Evolutionary conservation across 2,329 filamentous ascomycete species (phyloP).

Genomic region (Trichoderma atrobrunneum): DNA sequence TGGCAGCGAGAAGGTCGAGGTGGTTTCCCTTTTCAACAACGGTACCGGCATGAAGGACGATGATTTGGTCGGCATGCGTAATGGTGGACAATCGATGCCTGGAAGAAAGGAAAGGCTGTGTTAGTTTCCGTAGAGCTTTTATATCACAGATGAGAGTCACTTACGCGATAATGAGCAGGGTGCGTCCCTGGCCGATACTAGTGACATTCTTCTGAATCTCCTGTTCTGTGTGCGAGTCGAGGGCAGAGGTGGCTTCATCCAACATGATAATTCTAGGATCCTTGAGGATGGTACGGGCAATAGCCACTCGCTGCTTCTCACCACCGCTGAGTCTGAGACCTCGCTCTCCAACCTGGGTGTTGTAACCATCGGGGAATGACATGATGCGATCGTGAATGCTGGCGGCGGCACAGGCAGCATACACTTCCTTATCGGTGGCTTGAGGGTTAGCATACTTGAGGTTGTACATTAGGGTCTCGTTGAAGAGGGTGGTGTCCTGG

Average conservation of each 20-base stretch:
- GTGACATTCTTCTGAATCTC: slow-evolving; percentile 86
- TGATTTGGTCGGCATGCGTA: slow-evolving; percentile 79
- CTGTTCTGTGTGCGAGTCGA: slow-evolving; percentile 90
- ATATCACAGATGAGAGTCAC: slow-evolving; percentile 25
- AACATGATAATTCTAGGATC: slow-evolving; percentile 88
- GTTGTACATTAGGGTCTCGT: slow-evolving; percentile 94
- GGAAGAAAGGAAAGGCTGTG: slow-evolving; percentile 22
- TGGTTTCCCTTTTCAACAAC: slow-evolving; percentile 79
- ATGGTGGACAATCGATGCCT: slow-evolving; percentile 81
- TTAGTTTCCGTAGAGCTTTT: slow-evolving; percentile 10
- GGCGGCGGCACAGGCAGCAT: slow-evolving; percentile 76
- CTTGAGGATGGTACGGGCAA: slow-evolving; percentile 89
- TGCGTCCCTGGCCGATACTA: slow-evolving; percentile 78
- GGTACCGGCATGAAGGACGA: slow-evolving; percentile 73
- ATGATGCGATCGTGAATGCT: slow-evolving; percentile 93
- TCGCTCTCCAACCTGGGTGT: slow-evolving; percentile 87
- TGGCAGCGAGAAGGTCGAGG: slow-evolving; percentile 65
- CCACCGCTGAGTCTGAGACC: slow-evolving; percentile 84
- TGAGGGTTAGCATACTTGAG: slow-evolving; percentile 81
- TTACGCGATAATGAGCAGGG: slow-evolving; percentile 91
- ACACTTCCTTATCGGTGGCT: slow-evolving; percentile 78
- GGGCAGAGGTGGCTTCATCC: slow-evolving; percentile 87
- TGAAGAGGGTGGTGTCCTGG: slow-evolving; percentile 94
- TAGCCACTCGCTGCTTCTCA: slow-evolving; percentile 90
- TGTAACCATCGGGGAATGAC: slow-evolving; percentile 81